Evolutionary conservation across 2,329 filamentous ascomycete species (phyloP).

Genomic region (Lizonia empirigonia): DNA sequence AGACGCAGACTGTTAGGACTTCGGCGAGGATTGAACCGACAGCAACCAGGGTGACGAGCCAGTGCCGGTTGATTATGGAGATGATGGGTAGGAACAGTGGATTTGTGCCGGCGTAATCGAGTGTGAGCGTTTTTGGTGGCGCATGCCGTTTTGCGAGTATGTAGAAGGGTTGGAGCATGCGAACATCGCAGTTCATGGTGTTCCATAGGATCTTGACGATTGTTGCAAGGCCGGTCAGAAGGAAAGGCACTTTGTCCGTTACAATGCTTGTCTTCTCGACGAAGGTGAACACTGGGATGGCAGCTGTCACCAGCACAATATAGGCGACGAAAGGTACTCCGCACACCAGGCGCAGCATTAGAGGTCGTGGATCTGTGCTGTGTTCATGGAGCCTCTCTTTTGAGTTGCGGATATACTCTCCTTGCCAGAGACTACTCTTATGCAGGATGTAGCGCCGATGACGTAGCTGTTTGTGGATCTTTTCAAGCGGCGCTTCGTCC

Average conservation of each 20-base stretch:
- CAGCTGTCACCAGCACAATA: conserved; percentile 61
- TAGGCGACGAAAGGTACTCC: conserved; percentile 66
- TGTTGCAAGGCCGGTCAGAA: conserved; percentile 69
- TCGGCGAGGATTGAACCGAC: conserved; percentile 75
- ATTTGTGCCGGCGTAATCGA: conserved; percentile 75
- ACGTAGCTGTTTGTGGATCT: conserved; percentile 72
- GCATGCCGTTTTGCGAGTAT: conserved; percentile 70
- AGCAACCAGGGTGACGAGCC: conserved; percentile 70
- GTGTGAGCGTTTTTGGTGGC: conserved; percentile 67
- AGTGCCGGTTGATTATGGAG: conserved; percentile 67
- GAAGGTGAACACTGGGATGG: conserved; percentile 69
- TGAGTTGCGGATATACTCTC: conserved; percentile 58
- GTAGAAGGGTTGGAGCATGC: conserved; percentile 77
- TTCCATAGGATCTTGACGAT: conserved; percentile 71
- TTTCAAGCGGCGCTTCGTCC: conserved; percentile 68
- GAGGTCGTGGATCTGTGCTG: conserved; percentile 63
- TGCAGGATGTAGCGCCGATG: conserved; percentile 70
- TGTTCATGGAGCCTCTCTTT: conserved; percentile 56
- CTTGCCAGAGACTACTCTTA: conserved; percentile 72
- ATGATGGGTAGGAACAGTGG: conserved; percentile 68
- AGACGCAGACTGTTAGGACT: conserved; percentile 71
- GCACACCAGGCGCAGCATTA: conserved; percentile 68
- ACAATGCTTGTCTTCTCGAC: conserved; percentile 58
- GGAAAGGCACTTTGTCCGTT: conserved; percentile 67
- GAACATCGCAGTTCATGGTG: conserved; percentile 70